phyloP scores from a whole-genome alignment of 805 yeast species.

The Hemisphaericaspora nanyangensis region DNA sequence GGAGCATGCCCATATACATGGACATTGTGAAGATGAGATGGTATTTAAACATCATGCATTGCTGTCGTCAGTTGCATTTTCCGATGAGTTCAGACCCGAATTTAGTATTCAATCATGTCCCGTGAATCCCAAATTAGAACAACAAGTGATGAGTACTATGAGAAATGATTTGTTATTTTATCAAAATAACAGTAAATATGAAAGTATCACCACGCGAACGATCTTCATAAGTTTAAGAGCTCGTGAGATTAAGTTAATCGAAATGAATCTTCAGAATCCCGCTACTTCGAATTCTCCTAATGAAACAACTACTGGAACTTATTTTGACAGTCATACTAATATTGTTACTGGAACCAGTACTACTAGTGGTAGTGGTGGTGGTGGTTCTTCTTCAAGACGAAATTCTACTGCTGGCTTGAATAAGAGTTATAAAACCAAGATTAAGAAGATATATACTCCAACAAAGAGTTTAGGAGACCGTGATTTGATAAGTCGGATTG shows the following conservation, averaged over 20 bases:
- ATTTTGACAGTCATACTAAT: background rate
- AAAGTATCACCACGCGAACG: slow-evolving; percentile 31
- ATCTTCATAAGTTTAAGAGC: slow-evolving; percentile 42
- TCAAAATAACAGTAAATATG: slow-evolving; percentile 33
- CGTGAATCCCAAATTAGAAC: slow-evolving; percentile 45
- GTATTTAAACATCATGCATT: slow-evolving; percentile 18
- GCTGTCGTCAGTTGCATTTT: slow-evolving; percentile 37
- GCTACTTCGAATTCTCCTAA: background rate
- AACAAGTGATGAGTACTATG: slow-evolving; percentile 48
- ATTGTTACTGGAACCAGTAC: background rate
- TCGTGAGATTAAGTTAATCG: slow-evolving; percentile 42
- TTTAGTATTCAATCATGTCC: slow-evolving; percentile 55
- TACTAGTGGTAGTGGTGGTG: background rate
- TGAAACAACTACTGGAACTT: background rate
- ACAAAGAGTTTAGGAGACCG: slow-evolving; percentile 28
- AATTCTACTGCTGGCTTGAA: slow-evolving; percentile 5
- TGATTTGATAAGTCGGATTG: slow-evolving; percentile 23
- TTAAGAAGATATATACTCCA: slow-evolving; percentile 35
- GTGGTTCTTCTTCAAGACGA: background rate
- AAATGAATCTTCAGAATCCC: slow-evolving; percentile 27
- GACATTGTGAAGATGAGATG: background rate
- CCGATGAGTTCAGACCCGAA: slow-evolving; percentile 51
- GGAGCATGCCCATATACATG: background rate
- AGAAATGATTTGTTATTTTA: slow-evolving; percentile 46
- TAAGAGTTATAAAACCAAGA: slow-evolving; percentile 30